A percentile compares a stretch with the other conserved stretches of the same genome.
These are phyloP conservation scores for Botrytis hyacinthi DNA, from an alignment of 2,329 filamentous ascomycete species.

Conservation along the genomic window DNA sequence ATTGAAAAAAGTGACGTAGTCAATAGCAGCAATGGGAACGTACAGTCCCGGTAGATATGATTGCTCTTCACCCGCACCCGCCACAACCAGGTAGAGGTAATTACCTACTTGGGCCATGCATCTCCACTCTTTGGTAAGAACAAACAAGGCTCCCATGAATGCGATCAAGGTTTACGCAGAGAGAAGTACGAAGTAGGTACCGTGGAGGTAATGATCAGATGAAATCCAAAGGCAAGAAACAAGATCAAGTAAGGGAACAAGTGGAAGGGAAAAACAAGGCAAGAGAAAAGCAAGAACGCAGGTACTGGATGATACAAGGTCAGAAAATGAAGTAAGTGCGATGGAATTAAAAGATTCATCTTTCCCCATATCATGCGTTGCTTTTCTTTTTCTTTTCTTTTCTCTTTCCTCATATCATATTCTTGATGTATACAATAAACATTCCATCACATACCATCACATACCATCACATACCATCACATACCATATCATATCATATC, in stretches of 20 bases:
- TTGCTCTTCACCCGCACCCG: background rate
- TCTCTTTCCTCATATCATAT: background rate
- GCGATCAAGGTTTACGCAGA: background rate
- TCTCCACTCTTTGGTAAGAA: background rate
- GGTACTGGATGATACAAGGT: background rate
- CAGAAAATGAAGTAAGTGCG: background rate
- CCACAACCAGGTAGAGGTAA: background rate
- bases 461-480: background rate
- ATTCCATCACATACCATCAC: background rate
- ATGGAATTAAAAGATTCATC: background rate
- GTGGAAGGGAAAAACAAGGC: constrained; percentile 1
- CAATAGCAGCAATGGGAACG: no score
- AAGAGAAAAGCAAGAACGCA: background rate
- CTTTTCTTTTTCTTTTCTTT: background rate
- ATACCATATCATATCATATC: background rate
- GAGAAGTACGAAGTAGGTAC: background rate
- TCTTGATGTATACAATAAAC: background rate
- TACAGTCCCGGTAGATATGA: no score
- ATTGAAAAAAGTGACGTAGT: background rate
- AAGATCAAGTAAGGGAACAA: background rate
- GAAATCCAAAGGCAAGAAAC: background rate
- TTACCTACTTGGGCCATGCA: background rate
- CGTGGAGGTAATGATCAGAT: background rate
- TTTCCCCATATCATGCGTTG: background rate
- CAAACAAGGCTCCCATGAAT: background rate